Percentiles rank a stretch among this genome's conserved stretches.
Evolutionary conservation across 139 green algal species (phyloP).

Genomic region (Chlorella sp.): DNA sequence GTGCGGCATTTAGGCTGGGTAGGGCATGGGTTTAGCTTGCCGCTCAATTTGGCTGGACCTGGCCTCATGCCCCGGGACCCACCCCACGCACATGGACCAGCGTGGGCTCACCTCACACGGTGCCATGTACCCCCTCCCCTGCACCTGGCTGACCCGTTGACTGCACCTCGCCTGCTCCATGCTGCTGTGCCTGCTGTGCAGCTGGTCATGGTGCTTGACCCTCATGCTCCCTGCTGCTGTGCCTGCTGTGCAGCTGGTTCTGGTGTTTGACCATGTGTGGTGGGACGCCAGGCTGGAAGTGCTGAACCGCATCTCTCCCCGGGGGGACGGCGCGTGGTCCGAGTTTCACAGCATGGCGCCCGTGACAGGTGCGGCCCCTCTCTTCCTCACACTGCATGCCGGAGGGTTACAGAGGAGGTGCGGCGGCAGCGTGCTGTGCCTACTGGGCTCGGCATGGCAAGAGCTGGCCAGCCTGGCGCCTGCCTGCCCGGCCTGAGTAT

Average conservation of each 20-base stretch:
- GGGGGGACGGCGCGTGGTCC: conserved; percentile 13
- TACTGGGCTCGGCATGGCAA: not conserved
- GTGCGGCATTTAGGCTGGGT: too few species aligned
- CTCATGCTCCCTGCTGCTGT: not conserved
- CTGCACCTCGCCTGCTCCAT: not conserved
- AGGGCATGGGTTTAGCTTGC: too few species aligned
- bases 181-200: not conserved
- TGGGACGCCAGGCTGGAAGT: not conserved
- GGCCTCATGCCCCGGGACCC: too few species aligned
- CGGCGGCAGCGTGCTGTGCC: not conserved
- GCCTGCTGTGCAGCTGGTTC: not conserved
- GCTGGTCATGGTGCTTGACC: not conserved
- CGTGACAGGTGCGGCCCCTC: not conserved
- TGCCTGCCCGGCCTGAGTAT: too few species aligned
- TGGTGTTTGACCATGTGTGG: not conserved
- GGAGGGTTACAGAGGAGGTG: not conserved
- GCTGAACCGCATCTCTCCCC: not conserved
- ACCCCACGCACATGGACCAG: too few species aligned
- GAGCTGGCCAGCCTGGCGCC: not conserved
- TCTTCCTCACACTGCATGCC: not conserved
- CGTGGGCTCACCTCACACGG: too few species aligned
- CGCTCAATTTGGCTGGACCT: too few species aligned
- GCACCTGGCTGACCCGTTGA: not conserved
- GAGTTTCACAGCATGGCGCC: conserved; percentile 6
- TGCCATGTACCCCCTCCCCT: too few species aligned